Evolutionary conservation across 2,329 filamentous ascomycete species (phyloP).

Genomic region (Zasmidium cellare): DNA sequence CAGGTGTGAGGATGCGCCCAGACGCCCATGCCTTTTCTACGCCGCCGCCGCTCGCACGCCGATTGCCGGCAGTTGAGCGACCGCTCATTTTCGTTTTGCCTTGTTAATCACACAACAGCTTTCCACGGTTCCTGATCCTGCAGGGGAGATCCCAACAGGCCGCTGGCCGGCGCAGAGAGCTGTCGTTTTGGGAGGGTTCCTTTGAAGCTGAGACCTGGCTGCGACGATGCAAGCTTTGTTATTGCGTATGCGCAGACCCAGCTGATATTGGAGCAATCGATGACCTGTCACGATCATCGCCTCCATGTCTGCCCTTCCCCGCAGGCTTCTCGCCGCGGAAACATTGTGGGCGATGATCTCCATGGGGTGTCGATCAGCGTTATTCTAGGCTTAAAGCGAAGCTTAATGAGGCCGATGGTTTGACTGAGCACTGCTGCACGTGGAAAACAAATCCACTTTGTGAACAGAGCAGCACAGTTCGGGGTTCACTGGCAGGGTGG

Average conservation of each 20-base stretch:
- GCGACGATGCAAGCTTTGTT: background rate
- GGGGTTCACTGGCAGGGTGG: too few species aligned
- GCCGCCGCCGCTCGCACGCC: constrained; percentile 11
- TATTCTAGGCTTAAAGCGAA: background rate
- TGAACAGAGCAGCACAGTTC: background rate
- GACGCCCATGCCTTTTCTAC: constrained; percentile 25
- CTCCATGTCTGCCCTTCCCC: background rate
- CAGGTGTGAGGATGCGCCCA: constrained; percentile 23
- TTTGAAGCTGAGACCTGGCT: background rate
- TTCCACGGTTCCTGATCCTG: background rate
- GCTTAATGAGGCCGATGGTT: background rate
- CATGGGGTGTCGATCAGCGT: background rate
- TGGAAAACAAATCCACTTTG: background rate
- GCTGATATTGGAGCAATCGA: background rate
- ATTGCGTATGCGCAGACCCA: background rate
- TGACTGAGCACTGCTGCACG: background rate
- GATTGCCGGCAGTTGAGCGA: constrained; percentile 19
- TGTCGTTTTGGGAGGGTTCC: background rate
- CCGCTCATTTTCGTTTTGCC: constrained; percentile 18
- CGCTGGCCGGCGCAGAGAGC: background rate
- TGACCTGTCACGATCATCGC: background rate
- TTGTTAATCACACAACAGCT: background rate
- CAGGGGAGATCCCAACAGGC: background rate
- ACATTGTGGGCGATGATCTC: background rate
- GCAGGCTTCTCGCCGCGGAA: background rate